Base-by-base conservation (phyloP, 495 filamentous ascomycete genomes). In the Neurospora pannonica region DNA sequence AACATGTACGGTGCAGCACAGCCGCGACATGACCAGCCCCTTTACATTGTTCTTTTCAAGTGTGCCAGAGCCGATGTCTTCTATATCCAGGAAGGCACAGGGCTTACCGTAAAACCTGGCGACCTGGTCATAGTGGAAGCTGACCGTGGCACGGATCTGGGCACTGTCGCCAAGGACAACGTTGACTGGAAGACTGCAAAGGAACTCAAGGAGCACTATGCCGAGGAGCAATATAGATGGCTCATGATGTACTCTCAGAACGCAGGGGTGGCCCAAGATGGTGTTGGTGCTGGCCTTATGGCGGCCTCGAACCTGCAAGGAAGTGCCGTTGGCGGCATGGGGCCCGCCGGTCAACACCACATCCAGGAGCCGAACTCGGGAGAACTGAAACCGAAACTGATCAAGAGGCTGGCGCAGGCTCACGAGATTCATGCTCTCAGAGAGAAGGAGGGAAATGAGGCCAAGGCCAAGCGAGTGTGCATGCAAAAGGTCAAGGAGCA, bases 111-210 rank as follows among this genome's bases (percentile, higher is more conserved):
- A 71, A 95, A 94, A 74, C 88, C 88, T 38, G 97, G 97, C 39
- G 96, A 99, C 80, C 84, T 98, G 72, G 97, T 99, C 71, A 97
- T 98, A 75, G 95, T 98, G 38, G 96, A 99, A 83, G 96, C 96
- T 17, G 96, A 99, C 80, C 93, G 96, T 72, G 96, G 96, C 24
- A 97, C 93, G 10, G 97, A 99, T 79, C 89, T 99, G 72, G 97
- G 96, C 10, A 97, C 94, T n/a, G 94, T 99, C 37, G 89, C 91
- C 48, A 89, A 91, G 75, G 91, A 94, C 48, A 94, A 95, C 77
- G 88, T 98, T 43, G 91, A 92, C 34, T 92, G 93, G 86, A 89
- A 92, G 73, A 88, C 91, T 71, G 96, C 97, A 0, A 94, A 95
- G 75, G 91, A 95, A 62, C 83, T 94, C 76, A 97, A 97, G 80